phyloP scores from a whole-genome alignment of 768 basidiomycete species.

The Cystofilobasidium macerans region DNA sequence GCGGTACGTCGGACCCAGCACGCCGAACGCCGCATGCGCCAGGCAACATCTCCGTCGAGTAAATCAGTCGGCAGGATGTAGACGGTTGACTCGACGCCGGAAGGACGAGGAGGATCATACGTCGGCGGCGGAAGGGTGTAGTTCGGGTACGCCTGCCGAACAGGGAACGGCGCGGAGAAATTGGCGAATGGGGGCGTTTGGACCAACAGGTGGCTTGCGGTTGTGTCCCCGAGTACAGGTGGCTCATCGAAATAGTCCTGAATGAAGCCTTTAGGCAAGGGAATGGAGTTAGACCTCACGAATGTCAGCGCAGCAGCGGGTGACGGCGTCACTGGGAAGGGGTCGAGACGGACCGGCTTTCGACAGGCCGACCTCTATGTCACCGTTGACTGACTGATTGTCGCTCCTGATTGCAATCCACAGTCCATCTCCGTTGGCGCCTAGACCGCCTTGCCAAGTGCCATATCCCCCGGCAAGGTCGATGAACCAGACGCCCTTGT shows the following conservation, averaged over 20 bases:
- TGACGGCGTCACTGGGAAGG: neutral
- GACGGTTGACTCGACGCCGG: slow-evolving; percentile 28
- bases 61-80: slow-evolving; percentile 30
- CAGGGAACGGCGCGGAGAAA: slow-evolving; percentile 15
- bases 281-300: neutral
- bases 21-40: slow-evolving; percentile 30
- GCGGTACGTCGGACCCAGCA: slow-evolving; percentile 29
- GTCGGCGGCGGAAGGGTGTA: slow-evolving; percentile 35
- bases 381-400: slow-evolving; percentile 8
- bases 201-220: slow-evolving; percentile 32
- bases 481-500: neutral
- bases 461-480: slow-evolving; percentile 30
- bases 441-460: slow-evolving; percentile 32
- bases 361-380: slow-evolving; percentile 33
- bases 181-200: slow-evolving; percentile 33
- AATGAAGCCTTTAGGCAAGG: neutral
- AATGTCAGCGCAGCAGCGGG: neutral
- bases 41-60: slow-evolving; percentile 27
- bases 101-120: slow-evolving; percentile 16
- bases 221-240: slow-evolving; percentile 36
- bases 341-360: slow-evolving; percentile 28
- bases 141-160: slow-evolving; percentile 36
- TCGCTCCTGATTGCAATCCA: slow-evolving; percentile 28
- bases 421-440: slow-evolving; percentile 22
- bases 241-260: slow-evolving; percentile 24